Base-by-base conservation (phyloP, 805 yeast species). In the Candida alai region DNA sequence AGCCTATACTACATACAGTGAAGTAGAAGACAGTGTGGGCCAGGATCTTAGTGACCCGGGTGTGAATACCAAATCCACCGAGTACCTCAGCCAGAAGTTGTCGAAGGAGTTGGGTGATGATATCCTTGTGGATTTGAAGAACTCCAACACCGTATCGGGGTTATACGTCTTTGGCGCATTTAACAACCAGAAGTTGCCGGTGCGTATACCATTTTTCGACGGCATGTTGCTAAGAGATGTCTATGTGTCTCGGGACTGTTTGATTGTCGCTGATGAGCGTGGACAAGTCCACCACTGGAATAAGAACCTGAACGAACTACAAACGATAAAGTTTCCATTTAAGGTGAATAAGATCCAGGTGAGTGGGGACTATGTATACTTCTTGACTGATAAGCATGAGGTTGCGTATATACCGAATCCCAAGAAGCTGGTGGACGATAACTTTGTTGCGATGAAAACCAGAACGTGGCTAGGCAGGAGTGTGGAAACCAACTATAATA, bases 261-360 rank as follows among this genome's bases (percentile, higher is more conserved):
- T 75, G 6, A 78, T 73, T 19, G 87, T 87, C 0, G 73, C 86
- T 12, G 74, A 79, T 40, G 67, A 68, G 1, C 73, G 71, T 11
- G 97, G 97, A 13, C 74, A 82, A 48, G 66, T 87, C 20, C 78
- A 76, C 36, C 84, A 82, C 51, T 86, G 89, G 84, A 77, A 78
- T n/a, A 48, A 55, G 19, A 73, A 69, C 1, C 51, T 49, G 35
- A 49, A 56, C 27, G 38, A 45, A 11, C 54, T 63, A 37, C 34
- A 45, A 15, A 30, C 40, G 32, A 34, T 56, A 4, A 42, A 44
- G 12, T 36, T 62, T 19, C 70, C 70, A 2, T 42, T 28, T 35
- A 61, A 52, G 24, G 48, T 57, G 5, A 38, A 41, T 4, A 45
- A 46, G 30, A 54, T 55, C 19, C 61, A 66, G 30, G 54, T 76